Base-by-base conservation (phyloP, 202 grass and related monocot species). In the Zoysia matrella region DNA sequence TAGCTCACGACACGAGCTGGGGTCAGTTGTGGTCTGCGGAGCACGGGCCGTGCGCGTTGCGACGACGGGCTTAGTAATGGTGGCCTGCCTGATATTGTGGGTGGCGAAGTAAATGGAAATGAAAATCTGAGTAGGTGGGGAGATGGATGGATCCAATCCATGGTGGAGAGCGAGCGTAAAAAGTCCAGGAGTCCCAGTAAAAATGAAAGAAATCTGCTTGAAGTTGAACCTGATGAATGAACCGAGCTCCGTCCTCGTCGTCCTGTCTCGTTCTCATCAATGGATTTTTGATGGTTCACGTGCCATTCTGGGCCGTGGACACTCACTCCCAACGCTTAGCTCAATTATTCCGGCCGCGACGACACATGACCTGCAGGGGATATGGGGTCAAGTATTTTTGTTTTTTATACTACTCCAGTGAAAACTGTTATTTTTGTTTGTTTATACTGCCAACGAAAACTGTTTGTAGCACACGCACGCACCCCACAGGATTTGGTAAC, bases 41-140 rank as follows among this genome's bases (percentile, higher is more conserved):
- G 53, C 13, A 46, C 42, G 12, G 2, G 53, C 8, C 18, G 2
- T 0, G 72, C 42, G 46, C 4, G 69, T 52, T 65, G 67, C 66
- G 52, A 52, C 18, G 79, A 1, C 54, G 54, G 52, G 16, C 16
- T 44, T 47, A 72, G 83, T 62, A 86, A 86, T 82, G 78, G 82
- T 69, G 82, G 67, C 15, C 43, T 54, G 87, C 83, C 57, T 78
- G 87, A 69, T 54, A 86, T 82, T 86, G 22, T 70, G 44, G 83
- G 74, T 89, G 88, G 54, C 22, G 12, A n/a, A 82, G 69, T 89
- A 55, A 89, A 82, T 82, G 83, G 22, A 30, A 30, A 30, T 30
- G 22, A 30, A 76, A 80, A 65, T 76, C 45, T 14, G 66, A 73
- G 80, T 46, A 11, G 80, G 47, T 69, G 9, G 56, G 42, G 18